Base-by-base conservation (phyloP, 805 yeast genomes). In the Wickerhamomyces canadensis region DNA sequence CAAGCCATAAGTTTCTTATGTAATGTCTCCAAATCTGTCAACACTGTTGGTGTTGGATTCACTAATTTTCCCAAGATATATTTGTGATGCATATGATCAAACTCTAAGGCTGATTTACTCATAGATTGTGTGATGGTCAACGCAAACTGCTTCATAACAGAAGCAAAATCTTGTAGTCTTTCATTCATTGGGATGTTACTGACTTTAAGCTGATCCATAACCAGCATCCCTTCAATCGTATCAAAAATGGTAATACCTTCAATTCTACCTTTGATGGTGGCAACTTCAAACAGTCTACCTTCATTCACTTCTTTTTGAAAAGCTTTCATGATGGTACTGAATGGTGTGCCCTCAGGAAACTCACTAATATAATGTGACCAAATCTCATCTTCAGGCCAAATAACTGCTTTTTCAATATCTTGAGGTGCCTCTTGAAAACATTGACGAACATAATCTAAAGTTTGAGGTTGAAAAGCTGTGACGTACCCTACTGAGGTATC, bases 351-450 rank as follows among this genome's bases (percentile, higher is more conserved):
- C 3, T 69, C 61, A 3, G 84, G 75, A 46, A 79, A 76, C 49
- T 76, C 73, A 9, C 82, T 70, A 49, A 82, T 73, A 48, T 80
- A 78, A 34, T 71, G 72, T 2, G 74, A 69, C 75, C 93, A 76
- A n/a, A 84, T 61, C 17, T 72, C 70, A 42, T 75, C 79, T 1
- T 88, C 78, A 1, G 97, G 96, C 83, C 89, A 82, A n/a, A 85
- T 58, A 10, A 75, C 69, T 0, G 95, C 96, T 70, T 68, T 2
- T 60, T 48, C 6, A 89, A 57, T 37, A 70, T 68, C 16, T 68
- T 62, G 17, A 5, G 79, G 68, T 0, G 79, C 78, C 1, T 70
- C 60, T 1, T 63, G 54, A 62, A 87, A 67, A 19, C 72, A 70
- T 12, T 61, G 51, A 27, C 54, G 57, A 11, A 87, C 65, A 33